A percentile compares a stretch with the other conserved stretches of the same genome.
phyloP scores from a whole-genome alignment of 306 rosid genomes.

The Malus sieversii region DNA sequence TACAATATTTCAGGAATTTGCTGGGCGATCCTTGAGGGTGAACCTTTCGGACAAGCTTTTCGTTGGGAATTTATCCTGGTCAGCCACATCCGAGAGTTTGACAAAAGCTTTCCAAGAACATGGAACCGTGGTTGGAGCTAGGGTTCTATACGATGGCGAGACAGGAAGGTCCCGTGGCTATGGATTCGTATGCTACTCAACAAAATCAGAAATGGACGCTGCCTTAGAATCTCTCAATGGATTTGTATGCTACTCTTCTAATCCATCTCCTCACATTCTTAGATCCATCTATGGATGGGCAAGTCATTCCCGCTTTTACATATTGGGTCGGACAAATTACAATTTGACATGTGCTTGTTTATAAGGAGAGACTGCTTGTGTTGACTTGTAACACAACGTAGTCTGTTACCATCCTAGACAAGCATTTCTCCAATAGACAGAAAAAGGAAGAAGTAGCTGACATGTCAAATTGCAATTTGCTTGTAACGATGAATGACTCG shows the following conservation, averaged over 20 bases:
- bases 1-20: constrained; percentile 45
- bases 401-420: neutral
- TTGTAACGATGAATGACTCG: neutral
- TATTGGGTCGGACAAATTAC: neutral
- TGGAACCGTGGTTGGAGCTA: constrained; percentile 87
- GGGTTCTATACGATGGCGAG: constrained; percentile 79
- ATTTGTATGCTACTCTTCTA: constrained; percentile 37
- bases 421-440: neutral
- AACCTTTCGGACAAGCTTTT: constrained; percentile 81
- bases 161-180: constrained; percentile 87
- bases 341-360: neutral
- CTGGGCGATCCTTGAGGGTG: constrained; percentile 83
- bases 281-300: neutral
- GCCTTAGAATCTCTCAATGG: constrained; percentile 62
- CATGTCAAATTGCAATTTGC: neutral
- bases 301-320: neutral
- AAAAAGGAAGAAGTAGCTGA: neutral
- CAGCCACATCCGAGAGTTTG: constrained; percentile 72
- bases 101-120: constrained; percentile 64
- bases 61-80: constrained; percentile 88
- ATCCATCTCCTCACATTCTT: neutral
- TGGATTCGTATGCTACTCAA: constrained; percentile 74
- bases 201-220: constrained; percentile 72
- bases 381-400: neutral
- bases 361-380: neutral